Percentiles rank a stretch among this genome's conserved stretches.
Evolutionary conservation across 345 rosid genomes (phyloP).

Genomic region (Salix dunnii): DNA sequence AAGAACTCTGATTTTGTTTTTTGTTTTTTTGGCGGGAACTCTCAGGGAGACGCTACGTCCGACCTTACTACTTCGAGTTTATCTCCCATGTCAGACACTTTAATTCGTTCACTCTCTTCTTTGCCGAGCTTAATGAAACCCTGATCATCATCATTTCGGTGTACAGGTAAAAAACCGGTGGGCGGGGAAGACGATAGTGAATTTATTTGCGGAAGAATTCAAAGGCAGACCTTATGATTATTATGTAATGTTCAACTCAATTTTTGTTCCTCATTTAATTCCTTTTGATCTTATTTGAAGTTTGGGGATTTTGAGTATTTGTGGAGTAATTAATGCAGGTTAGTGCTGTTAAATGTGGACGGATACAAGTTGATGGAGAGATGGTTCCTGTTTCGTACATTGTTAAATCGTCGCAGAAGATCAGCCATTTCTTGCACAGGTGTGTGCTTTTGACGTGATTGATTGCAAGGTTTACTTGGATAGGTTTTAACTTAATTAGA

Average conservation of each 20-base stretch:
- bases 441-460: slow-evolving; percentile 14
- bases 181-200: slow-evolving; percentile 86
- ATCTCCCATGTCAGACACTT: slow-evolving; percentile 63
- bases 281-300: background rate
- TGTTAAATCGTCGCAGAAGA: slow-evolving; percentile 74
- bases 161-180: slow-evolving; percentile 79
- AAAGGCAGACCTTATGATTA: slow-evolving; percentile 80
- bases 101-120: background rate
- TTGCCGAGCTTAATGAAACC: slow-evolving; percentile 1
- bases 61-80: slow-evolving; percentile 86
- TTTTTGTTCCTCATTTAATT: background rate
- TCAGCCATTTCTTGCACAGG: slow-evolving; percentile 92
- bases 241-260: slow-evolving; percentile 41
- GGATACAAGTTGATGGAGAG: slow-evolving; percentile 82
- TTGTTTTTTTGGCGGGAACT: slow-evolving; percentile 26
- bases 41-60: slow-evolving; percentile 80
- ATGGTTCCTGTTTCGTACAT: slow-evolving; percentile 67
- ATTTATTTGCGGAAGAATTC: slow-evolving; percentile 84
- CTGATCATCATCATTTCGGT: slow-evolving; percentile 3
- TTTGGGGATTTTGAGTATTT: background rate
- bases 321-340: slow-evolving; percentile 40
- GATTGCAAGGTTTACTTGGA: background rate
- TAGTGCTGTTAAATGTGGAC: slow-evolving; percentile 74
- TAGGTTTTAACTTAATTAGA: background rate
- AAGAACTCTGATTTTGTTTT: background rate